These are phyloP conservation scores for Dothideomycetes sp. DNA, from an alignment of 2,329 filamentous ascomycete genomes.

Conservation along the genomic window DNA sequence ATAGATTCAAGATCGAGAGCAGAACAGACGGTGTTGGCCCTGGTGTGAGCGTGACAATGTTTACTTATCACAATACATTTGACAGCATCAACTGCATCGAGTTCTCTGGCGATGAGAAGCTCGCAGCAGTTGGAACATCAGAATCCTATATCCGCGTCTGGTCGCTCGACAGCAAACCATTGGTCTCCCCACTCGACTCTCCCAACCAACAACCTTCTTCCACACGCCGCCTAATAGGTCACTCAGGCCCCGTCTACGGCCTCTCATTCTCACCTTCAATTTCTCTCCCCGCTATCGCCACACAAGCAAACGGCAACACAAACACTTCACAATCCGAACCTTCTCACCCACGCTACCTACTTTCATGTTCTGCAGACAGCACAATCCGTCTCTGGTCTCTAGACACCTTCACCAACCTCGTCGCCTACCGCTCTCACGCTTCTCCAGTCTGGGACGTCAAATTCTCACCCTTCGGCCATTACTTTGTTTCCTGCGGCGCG, in stretches of 20 bases:
- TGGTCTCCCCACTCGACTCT: slow-evolving; percentile 57
- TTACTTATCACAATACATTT: slow-evolving; percentile 94
- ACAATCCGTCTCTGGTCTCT: slow-evolving; percentile 88
- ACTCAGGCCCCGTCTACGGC: slow-evolving; percentile 80
- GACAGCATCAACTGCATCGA: slow-evolving; percentile 89
- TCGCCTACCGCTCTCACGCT: slow-evolving; percentile 88
- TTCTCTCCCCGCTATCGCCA: slow-evolving; percentile 30
- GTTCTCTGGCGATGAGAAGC: slow-evolving; percentile 81
- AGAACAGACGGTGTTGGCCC: slow-evolving; percentile 75
- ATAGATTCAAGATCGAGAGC: slow-evolving; percentile 80
- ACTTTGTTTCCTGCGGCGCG: slow-evolving; percentile 79
- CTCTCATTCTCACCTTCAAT: slow-evolving; percentile 77
- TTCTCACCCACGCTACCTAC: slow-evolving; percentile 52
- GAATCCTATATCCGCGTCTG: slow-evolving; percentile 96
- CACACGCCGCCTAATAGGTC: slow-evolving; percentile 73
- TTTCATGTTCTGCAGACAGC: slow-evolving; percentile 81
- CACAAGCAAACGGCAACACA: slow-evolving; percentile 30
- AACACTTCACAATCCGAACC: slow-evolving; percentile 40
- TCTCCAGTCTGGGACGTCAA: slow-evolving; percentile 79
- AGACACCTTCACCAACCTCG: slow-evolving; percentile 83
- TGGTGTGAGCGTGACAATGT: slow-evolving; percentile 86
- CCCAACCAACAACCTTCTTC: slow-evolving; percentile 52
- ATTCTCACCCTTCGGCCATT: slow-evolving; percentile 91
- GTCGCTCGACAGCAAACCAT: slow-evolving; percentile 75
- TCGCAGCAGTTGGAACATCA: slow-evolving; percentile 80